Evolutionary conservation across 768 basidiomycete species (phyloP), one percentile per base, ranked within the genome.

Genomic region (Phallus indusiatus): DNA sequence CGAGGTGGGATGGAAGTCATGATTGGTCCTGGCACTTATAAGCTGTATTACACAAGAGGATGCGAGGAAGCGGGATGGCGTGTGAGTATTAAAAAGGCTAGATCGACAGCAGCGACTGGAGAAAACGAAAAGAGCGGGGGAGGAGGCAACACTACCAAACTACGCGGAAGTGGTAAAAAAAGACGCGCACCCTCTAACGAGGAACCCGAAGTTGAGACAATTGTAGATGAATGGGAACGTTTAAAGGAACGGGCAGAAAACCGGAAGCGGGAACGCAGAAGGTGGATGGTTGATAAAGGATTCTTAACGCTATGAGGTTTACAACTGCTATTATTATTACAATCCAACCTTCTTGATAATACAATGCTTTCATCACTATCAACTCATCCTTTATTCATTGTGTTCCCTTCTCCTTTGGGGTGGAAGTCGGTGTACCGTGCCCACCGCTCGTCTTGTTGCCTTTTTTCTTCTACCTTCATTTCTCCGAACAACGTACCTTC

Each of bases 381-480:
- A n/a, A 42, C 42, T 80, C 70, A 93, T 61, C 94, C 94, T 62
- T 90, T 81, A 70, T 97, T 96, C 88, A 95, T 93, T 11, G 86
- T 95, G 69, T 99, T 99, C 3, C 96, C 96, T n/a, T 88, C 88
- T 1, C 96, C 96, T 66, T 78, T 85, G 12, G 86, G 85, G 71
- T 99, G 85, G 22, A 75, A 77, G 54, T 97, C 96, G 16, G 86
- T 92, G 66, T 82, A 98, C 59, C 75, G 77, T 33, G 94, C 93
- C 94, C 94, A 97, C 36, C 85, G 84, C 69, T 97, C 92, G 64
- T 94, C 90, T 69, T 93, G 89, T 65, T 79, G 76, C 49, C 94
- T 74, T 72, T 88, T 86, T 67, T 85, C 77, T 67, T 94, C 94
- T 17, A 68, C 76, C 64, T 85, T 90, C 62, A 81, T 73, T 57